phyloP scores from a whole-genome alignment of 805 yeast genomes.

The Yamadazyma akitaensis region DNA sequence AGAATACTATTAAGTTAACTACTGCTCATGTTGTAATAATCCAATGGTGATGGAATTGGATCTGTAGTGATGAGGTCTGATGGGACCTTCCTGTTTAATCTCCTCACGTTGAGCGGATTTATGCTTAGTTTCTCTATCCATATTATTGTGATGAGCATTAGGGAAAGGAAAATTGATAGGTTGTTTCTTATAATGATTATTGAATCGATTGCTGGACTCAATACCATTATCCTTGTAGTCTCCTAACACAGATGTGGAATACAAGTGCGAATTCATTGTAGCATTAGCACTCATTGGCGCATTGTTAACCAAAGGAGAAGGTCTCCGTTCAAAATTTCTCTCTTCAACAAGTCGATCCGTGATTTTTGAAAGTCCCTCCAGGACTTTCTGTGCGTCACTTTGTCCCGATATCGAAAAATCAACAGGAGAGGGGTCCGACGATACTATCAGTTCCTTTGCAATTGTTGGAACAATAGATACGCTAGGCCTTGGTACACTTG shows the following conservation, averaged over 20 bases:
- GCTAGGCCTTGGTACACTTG: slow-evolving; percentile 26
- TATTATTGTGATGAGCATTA: slow-evolving; percentile 34
- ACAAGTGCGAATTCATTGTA: slow-evolving; percentile 10
- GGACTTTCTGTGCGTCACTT: neutral
- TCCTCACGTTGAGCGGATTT: slow-evolving; percentile 19
- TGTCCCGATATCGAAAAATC: neutral
- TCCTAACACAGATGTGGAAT: neutral
- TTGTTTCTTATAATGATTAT: slow-evolving; percentile 49
- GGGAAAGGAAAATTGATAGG: slow-evolving; percentile 40
- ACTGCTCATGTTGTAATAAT: slow-evolving; percentile 26
- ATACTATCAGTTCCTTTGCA: slow-evolving; percentile 10
- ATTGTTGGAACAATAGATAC: slow-evolving; percentile 16
- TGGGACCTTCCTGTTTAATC: slow-evolving; percentile 5
- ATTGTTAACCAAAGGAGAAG: slow-evolving; percentile 32
- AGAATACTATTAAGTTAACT: neutral
- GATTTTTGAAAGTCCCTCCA: neutral
- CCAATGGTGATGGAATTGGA: slow-evolving; percentile 42
- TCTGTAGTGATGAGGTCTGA: slow-evolving; percentile 29
- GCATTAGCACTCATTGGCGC: slow-evolving; percentile 30
- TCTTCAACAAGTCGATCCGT: neutral
- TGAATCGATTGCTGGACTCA: slow-evolving; percentile 25
- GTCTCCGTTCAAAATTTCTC: slow-evolving; percentile 15
- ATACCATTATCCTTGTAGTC: neutral
- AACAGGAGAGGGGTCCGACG: slow-evolving; percentile 1
- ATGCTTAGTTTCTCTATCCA: slow-evolving; percentile 25